phyloP scores from a whole-genome alignment of 1,284 basidiomycete genomes.

The Cerrena zonata region DNA sequence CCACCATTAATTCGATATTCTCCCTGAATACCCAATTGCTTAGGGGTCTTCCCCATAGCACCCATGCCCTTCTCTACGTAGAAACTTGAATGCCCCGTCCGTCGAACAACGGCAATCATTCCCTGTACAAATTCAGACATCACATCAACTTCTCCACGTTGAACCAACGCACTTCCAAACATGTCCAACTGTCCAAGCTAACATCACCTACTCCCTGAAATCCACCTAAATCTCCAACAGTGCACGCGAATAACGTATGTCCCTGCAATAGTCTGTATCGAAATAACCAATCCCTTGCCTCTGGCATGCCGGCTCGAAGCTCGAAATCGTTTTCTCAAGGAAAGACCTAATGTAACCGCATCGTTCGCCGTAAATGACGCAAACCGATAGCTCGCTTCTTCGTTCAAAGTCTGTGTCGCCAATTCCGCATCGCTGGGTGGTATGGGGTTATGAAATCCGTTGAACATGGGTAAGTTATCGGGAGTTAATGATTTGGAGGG shows the following conservation, averaged over 20 bases:
- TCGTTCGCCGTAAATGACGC: slow-evolving; percentile 67
- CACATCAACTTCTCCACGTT: background rate
- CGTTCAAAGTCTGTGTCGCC: slow-evolving; percentile 60
- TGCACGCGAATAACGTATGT: slow-evolving; percentile 73
- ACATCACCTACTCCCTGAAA: slow-evolving; percentile 64
- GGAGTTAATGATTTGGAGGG: too few relatives aligned
- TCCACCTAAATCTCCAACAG: slow-evolving; percentile 70
- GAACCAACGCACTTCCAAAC: slow-evolving; percentile 42
- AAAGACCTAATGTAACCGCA: slow-evolving; percentile 73
- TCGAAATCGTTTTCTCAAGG: slow-evolving; percentile 73
- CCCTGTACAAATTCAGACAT: slow-evolving; percentile 28
- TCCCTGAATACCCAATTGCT: slow-evolving; percentile 60
- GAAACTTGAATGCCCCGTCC: slow-evolving; percentile 77
- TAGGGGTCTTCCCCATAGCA: slow-evolving; percentile 70
- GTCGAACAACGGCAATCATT: slow-evolving; percentile 70
- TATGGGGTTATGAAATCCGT: slow-evolving; percentile 50
- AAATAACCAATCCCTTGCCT: slow-evolving; percentile 73
- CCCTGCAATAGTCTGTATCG: slow-evolving; percentile 72
- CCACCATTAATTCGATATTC: slow-evolving; percentile 66
- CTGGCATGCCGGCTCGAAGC: slow-evolving; percentile 63
- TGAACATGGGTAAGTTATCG: slow-evolving; percentile 35
- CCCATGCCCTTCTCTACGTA: slow-evolving; percentile 79
- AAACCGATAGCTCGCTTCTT: slow-evolving; percentile 66
- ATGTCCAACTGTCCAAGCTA: slow-evolving; percentile 72
- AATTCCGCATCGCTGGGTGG: slow-evolving; percentile 64